Evolutionary conservation across 805 yeast genomes (phyloP).

Genomic region (Clavispora phyllophila): DNA sequence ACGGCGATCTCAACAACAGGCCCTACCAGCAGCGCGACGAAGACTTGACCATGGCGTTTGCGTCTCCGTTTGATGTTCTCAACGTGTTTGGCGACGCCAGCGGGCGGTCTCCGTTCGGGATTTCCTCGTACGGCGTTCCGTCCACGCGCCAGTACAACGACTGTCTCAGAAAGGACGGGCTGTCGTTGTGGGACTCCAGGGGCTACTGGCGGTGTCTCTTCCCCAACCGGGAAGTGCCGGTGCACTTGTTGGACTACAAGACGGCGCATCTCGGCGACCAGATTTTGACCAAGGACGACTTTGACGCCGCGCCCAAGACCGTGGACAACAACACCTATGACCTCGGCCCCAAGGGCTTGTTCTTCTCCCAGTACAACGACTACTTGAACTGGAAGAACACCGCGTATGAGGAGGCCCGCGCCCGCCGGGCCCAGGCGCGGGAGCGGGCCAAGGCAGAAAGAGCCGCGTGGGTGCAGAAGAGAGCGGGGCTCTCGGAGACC

Average conservation of each 20-base stretch:
- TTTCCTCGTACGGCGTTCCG: conserved; percentile 55
- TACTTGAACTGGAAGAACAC: conserved; percentile 63
- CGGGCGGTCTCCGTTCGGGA: conserved; percentile 37
- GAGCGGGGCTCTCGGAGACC: not conserved
- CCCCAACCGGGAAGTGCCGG: conserved; percentile 46
- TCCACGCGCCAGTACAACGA: conserved; percentile 51
- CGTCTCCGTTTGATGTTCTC: conserved; percentile 10
- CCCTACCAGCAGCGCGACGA: conserved; percentile 18
- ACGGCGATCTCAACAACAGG: conserved; percentile 12
- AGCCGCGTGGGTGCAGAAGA: not conserved
- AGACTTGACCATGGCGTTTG: not conserved
- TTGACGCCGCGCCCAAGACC: conserved; percentile 23
- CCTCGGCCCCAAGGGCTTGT: conserved; percentile 49
- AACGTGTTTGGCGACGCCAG: conserved; percentile 6
- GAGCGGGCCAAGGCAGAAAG: not conserved
- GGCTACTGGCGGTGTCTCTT: conserved; percentile 92
- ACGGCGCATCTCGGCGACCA: conserved; percentile 20
- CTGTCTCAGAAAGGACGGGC: conserved; percentile 64
- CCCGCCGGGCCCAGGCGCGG: conserved; percentile 22
- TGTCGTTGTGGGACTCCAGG: conserved; percentile 72
- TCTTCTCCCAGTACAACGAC: conserved; percentile 61
- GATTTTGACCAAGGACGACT: conserved; percentile 55
- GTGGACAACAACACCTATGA: conserved; percentile 20
- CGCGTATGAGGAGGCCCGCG: conserved; percentile 43
- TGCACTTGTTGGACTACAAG: conserved; percentile 26